Base-by-base conservation (phyloP, 257 asterid genomes). In the Leonotis leonurus region DNA sequence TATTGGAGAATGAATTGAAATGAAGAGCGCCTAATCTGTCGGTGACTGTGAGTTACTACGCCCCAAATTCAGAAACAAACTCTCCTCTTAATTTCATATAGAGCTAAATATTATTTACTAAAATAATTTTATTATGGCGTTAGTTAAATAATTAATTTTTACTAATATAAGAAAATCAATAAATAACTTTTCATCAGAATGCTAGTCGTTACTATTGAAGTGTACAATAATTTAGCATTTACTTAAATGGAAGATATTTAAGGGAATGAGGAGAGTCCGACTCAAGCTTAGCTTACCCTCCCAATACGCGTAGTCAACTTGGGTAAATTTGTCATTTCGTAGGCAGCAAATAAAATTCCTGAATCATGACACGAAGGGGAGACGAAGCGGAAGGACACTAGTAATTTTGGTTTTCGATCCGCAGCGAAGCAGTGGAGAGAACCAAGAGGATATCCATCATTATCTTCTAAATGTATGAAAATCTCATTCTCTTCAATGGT, bases 391-490 rank as follows among this genome's bases (percentile, higher is more conserved):
- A 26, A 55, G 27, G 37, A n/a, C n/a, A n/a, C 24, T 56, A 51
- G 26, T 18, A 12, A 45, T 14, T 18, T 36, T n/a, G 21, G 18
- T 48, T 35, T 21, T 56, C 68, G 45, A 52, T 56, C 51, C 60
- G 35, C 30, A 64, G 35, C 13, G 57, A 53, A 69, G 65, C 69
- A 72, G 41, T 16, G 22, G 63, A n/a, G 29, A 53, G 56, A 44
- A 35, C 32, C 30, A 21, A 35, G 14, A 37, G 46, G 45, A 32
- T 56, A 49, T 62, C 69, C 62, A 5, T 25, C 61, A 52, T 50
- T 66, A 44, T 52, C 65, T 66, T 36, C 13, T 18, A 55, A 56
- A 73, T 73, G 81, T 76, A 76, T 51, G 81, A 32, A 2, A n/a
- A 58, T 58, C 20, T 52, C 46, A 20, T 55, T 56, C 55, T 24